Evolutionary conservation across 257 asterid genomes (phyloP), one percentile per base, ranked within the genome.

Genomic region (Solanum chilense): DNA sequence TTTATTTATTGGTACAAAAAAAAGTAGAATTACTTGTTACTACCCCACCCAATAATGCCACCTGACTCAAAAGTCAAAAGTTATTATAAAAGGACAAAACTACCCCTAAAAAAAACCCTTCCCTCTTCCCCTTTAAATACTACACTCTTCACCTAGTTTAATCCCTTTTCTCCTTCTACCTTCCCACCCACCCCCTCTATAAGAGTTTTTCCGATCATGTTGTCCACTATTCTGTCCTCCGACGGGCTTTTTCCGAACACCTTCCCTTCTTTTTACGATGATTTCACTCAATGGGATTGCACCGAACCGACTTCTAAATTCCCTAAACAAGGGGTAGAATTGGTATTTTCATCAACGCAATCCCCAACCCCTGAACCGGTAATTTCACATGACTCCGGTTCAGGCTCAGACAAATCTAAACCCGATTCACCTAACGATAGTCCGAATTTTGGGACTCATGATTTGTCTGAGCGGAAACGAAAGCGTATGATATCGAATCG

Each of bases 401-500:
- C 94, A 1, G 76, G 27, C 2, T 23, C 20, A 3, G 90, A 83
- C 1, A 90, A 88, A 70, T 69, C 88, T 3, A 87, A 85, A 35
- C 88, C 88, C 21, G 56, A 21, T 13, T 88, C 84, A 2, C 47
- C 73, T 10, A 33, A 44, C 9, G 86, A 81, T 3, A 82, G 47
- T 6, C 44, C 52, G 6, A 71, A 16, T 39, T 60, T 93, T 82
- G 91, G 88, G 58, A 84, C 90, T 0, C 89, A 87, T n/a, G 91
- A 37, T 70, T 81, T 87, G 35, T 10, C 69, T 23, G 98, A 96
- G 33, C 90, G 93, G 31, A 95, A 95, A 93, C 93, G 88, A 23
- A 91, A 93, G 91, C 96, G 99, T 7, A 96, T 91, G 98, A 29
- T 92, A 82, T 95, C 98, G 81, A 96, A 96, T 95, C 95, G 99